phyloP scores from a whole-genome alignment of 2,329 filamentous ascomycete genomes.

The Fusarium haematococcum region DNA sequence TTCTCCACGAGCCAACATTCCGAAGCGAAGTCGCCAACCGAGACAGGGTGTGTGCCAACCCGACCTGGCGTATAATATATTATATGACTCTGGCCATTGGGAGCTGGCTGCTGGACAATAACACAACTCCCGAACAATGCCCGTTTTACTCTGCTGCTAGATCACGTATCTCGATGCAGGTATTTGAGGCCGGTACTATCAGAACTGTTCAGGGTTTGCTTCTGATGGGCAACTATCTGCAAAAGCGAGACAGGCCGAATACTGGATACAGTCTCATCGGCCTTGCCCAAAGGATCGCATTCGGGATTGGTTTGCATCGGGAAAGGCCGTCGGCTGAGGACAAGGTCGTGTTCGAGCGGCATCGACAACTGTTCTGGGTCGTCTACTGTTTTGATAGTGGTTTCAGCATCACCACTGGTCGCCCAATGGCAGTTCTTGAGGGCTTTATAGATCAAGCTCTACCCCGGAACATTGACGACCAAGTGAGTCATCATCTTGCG shows the following conservation, averaged over 20 bases:
- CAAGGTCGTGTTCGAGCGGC: constrained; percentile 45
- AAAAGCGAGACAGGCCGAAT: constrained; percentile 60
- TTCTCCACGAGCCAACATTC: constrained; percentile 57
- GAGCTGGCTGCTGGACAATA: constrained; percentile 43
- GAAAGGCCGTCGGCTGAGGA: constrained; percentile 46
- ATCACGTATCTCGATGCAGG: constrained; percentile 51
- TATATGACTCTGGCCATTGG: constrained; percentile 45
- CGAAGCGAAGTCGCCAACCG: constrained; percentile 33
- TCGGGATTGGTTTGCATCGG: constrained; percentile 59
- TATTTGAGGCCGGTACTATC: constrained; percentile 56
- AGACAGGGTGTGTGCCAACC: neutral
- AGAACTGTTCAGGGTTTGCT: constrained; percentile 56
- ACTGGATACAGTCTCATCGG: constrained; percentile 62
- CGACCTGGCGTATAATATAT: constrained; percentile 41
- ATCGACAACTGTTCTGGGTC: constrained; percentile 49
- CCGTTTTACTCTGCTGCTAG: constrained; percentile 43
- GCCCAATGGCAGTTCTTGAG: constrained; percentile 53
- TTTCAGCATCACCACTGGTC: constrained; percentile 58
- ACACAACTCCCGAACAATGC: constrained; percentile 21
- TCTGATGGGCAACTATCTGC: constrained; percentile 59
- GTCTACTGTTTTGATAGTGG: constrained; percentile 57
- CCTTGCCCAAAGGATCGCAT: constrained; percentile 59
- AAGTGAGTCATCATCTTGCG: constrained; percentile 34
- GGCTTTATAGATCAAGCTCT: constrained; percentile 52
- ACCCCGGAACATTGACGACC: constrained; percentile 56